Evolutionary conservation across 108 stramenopile genomes (phyloP), one percentile per base, ranked within the genome.

Genomic region (Pseudonitzschia multiseries): DNA sequence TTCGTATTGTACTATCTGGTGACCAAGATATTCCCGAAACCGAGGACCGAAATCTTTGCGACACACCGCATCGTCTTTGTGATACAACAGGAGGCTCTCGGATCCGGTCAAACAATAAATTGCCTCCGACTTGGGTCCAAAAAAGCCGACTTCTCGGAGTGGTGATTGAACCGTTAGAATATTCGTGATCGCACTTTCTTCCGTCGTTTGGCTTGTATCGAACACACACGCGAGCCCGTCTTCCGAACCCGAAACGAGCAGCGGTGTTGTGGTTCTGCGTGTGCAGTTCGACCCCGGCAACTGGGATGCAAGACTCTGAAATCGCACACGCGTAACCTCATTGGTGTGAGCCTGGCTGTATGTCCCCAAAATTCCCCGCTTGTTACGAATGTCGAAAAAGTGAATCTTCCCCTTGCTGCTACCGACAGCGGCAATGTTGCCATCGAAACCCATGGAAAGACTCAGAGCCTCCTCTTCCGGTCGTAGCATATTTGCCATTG

Each of bases 321-420:
- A 95, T 52, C 82, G 74, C 0, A 91, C 87, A 29, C 76, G 73
- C 3, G 93, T 91, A 20, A 91, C 89, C 57, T 92, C 93, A n/a
- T 90, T 85, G 5, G 89, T 91, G 63, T 95, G 93, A 4, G 88
- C 78, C 61, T 94, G 86, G 59, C 81, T 86, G 60, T 90, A 94
- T 52, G 85, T 84, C 51, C 89, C 93, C 70, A 94, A 66, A 20
- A 82, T 74, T 53, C 56, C 68, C 24, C 76, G 48, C 28, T 43
- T 66, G 52, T 74, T 68, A 29, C 93, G 73, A 21, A 89, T 61
- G 73, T 94, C 93, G 48, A 80, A 81, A 77, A 94, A 94, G 31
- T 88, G 88, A 51, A 94, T 80, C 31, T 86, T 74, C 48, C 81
- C 87, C 68, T 80, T 82, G 59, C 68, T 79, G 36, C 82, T 86